These are phyloP conservation scores for Brassica balearica DNA, from an alignment of 441 rosid species.

Conservation along the genomic window DNA sequence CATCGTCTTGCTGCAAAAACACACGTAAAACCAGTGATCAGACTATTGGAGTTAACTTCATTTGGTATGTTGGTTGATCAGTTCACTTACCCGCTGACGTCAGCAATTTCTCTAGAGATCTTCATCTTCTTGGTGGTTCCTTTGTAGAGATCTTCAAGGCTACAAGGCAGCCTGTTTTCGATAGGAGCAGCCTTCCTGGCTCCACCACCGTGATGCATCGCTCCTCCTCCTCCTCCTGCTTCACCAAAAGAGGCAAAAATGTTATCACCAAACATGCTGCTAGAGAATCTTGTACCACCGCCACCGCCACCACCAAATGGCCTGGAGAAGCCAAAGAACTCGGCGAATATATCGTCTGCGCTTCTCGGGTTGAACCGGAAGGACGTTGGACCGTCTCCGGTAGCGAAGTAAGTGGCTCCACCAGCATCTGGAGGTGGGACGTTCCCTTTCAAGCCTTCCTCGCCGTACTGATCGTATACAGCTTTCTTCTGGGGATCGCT, in stretches of 20 bases:
- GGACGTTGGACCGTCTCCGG: conserved; percentile 62
- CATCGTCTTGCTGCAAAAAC: conserved; percentile 49
- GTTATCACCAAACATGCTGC: conserved; percentile 73
- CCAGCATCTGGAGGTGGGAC: conserved; percentile 70
- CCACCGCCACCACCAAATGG: conserved; percentile 63
- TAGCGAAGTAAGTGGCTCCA: conserved; percentile 60
- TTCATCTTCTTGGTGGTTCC: conserved; percentile 82
- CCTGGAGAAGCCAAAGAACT: conserved; percentile 69
- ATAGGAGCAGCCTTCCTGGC: conserved; percentile 65
- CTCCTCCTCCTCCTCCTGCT: conserved; percentile 60
- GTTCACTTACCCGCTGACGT: conserved; percentile 61
- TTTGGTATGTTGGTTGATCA: background rate
- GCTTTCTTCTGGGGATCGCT: conserved; percentile 87
- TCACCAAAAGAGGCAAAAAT: conserved; percentile 55
- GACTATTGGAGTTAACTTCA: background rate
- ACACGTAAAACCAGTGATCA: background rate
- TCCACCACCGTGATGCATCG: conserved; percentile 57
- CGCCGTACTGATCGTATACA: conserved; percentile 85
- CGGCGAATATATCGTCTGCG: conserved; percentile 72
- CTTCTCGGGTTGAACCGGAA: conserved; percentile 67
- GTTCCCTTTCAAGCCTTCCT: conserved; percentile 83
- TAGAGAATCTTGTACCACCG: conserved; percentile 39
- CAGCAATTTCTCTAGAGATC: conserved; percentile 69
- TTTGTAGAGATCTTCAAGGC: conserved; percentile 79
- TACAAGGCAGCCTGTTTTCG: conserved; percentile 71